Evolutionary conservation across 1,284 basidiomycete species (phyloP), one percentile per base, ranked within the genome.

Genomic region (Heterobasidion annosum): DNA sequence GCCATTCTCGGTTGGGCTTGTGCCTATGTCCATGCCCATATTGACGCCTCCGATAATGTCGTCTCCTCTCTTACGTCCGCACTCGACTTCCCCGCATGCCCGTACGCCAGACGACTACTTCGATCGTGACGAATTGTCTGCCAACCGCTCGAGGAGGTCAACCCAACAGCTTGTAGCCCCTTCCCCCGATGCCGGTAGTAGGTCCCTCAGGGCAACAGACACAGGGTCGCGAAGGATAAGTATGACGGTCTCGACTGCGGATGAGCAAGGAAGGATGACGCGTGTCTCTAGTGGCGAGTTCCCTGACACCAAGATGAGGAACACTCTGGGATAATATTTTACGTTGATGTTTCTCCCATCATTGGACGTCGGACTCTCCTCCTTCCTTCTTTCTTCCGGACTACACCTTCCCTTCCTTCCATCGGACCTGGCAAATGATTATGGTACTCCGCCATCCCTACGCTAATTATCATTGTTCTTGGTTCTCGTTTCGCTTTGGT

Each of bases 221-320:
- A 44, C 25, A 8, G 12, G 52, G 12, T 19, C 15, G 34, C 52
- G 48, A 37, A 54, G 37, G 25, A 10, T 37, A 40, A 50, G 33
- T 32, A 42, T 32, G 16, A 18, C 46, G 16, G 25, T 42, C 34
- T 35, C 12, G 37, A 40, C 37, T 40, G 7, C 52, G 37, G 59
- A 60, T n/a, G 59, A 60, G 33, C 50, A 60, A 25, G 59, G 58
- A 50, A 53, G 53, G 48, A 48, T 54, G 10, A 44, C 47, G 16
- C 48, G 35, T 19, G 16, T 25, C 13, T 50, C 53, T 16, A 34
- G 16, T 8, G 15, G 35, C 1, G 47, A 57, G 9, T 0, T 32
- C 49, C 45, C 58, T 8, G 49, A 34, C 32, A 33, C 8, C 19
- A 50, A 51, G 25, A 46, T 60, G 35, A 35, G 47, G 5, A 25